phyloP scores from a whole-genome alignment of 2,329 filamentous ascomycete species.

The Penicillium concentricum region DNA sequence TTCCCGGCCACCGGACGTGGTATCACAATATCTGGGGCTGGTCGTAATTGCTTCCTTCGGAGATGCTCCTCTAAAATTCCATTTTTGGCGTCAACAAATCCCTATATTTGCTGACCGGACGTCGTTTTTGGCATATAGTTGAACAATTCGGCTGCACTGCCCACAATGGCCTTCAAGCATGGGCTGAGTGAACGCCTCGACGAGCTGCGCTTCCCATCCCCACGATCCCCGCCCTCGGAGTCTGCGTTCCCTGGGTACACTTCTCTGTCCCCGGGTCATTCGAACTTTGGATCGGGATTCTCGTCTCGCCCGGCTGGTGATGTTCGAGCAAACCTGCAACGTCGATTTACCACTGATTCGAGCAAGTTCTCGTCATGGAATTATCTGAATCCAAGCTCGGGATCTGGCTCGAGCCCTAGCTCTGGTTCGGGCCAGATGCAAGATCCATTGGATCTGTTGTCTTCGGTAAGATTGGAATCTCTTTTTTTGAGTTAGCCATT shows the following conservation, averaged over 20 bases:
- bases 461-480: constrained; percentile 47
- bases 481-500: neutral
- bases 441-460: constrained; percentile 55
- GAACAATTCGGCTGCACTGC: constrained; percentile 29
- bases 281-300: constrained; percentile 60
- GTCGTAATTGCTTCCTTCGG: constrained; percentile 15
- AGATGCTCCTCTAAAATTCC: constrained; percentile 10
- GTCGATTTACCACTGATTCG: constrained; percentile 92
- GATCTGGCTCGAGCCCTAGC: constrained; percentile 50
- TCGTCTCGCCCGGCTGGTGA: constrained; percentile 58
- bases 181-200: constrained; percentile 68
- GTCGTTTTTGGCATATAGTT: constrained; percentile 28
- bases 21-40: constrained; percentile 5
- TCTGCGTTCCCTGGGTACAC: constrained; percentile 71
- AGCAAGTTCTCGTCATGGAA: constrained; percentile 75
- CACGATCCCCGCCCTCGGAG: constrained; percentile 76
- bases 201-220: constrained; percentile 73
- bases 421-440: constrained; percentile 32
- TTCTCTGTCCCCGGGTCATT: constrained; percentile 68
- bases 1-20: constrained; percentile 15
- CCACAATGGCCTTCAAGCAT: constrained; percentile 64
- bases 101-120: constrained; percentile 26
- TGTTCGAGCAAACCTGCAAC: constrained; percentile 73
- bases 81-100: constrained; percentile 14
- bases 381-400: constrained; percentile 60